Conservation (phyloP, 257 asterid genomes). For the Przewalskia tangutica region DNA sequence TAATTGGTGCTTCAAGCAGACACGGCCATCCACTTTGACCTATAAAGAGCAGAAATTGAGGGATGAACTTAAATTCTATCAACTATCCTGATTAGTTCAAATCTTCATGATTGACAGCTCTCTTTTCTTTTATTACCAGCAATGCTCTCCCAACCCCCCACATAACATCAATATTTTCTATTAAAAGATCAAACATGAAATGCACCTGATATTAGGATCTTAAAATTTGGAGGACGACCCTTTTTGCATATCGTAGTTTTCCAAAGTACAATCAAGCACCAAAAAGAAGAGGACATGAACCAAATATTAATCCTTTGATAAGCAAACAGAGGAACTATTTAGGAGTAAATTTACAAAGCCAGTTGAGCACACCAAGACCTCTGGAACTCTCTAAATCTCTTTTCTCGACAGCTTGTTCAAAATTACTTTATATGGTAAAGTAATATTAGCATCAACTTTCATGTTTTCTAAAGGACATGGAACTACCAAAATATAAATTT, state of each 20-base stretch:
- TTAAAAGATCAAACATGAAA: background rate
- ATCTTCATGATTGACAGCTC: background rate
- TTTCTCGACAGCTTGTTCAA: background rate
- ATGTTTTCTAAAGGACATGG: background rate
- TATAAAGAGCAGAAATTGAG: constrained; percentile 14
- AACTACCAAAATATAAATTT: background rate
- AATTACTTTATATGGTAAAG: background rate
- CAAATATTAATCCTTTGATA: background rate
- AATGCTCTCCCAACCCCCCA: background rate
- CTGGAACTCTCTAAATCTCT: background rate
- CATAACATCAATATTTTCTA: background rate
- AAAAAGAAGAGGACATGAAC: background rate
- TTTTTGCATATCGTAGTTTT: background rate
- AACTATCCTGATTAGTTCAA: background rate
- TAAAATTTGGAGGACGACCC: background rate
- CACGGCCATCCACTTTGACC: constrained; percentile 47
- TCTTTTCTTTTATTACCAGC: background rate
- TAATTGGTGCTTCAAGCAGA: constrained; percentile 40
- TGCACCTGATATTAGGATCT: background rate
- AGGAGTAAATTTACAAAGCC: background rate
- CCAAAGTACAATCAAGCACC: background rate
- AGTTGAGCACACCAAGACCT: background rate
- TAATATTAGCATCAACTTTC: background rate
- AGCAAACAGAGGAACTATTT: background rate
- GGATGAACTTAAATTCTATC: background rate